Evolutionary conservation across 2,329 filamentous ascomycete species (phyloP), one percentile per base, ranked within the genome.

Genomic region (Emericellopsis atlantica): DNA sequence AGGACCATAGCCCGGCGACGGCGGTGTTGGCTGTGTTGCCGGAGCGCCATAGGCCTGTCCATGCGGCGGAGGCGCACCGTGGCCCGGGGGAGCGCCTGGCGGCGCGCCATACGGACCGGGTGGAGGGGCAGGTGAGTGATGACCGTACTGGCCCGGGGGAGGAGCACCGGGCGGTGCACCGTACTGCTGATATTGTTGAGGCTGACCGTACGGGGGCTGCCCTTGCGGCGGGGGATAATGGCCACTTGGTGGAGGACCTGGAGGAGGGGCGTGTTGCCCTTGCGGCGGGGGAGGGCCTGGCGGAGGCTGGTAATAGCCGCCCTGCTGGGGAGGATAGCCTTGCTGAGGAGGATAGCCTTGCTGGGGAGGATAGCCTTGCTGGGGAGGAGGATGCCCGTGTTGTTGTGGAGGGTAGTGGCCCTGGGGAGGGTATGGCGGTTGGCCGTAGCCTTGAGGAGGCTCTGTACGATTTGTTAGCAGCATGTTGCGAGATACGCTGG

Each of bases 1-100:
- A 0, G 81, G 72, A 3, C 78, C 77, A 53, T 95, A 95, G 31
- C 89, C 89, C 0, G 73, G 61, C 0, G 84, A 84, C 1, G 85
- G 76, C 10, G 74, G 72, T 1, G 80, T 76, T 10, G 81, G 76
- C 34, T 72, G 67, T 45, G 57, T 41, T 48, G 56, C 48, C 52
- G 61, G 37, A 4, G 31, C 37, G 6, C 37, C 37, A 12, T 36
- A 36, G 23, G 61, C 65, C 4, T 65, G 65, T 32, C 60, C 62
- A 35, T 63, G 62, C 23, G 54, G 55, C 18, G 57, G 55, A 16
- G 61, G 61, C 3, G 57, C 57, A 37, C 61, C 61, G 43, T 66
- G 62, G 32, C 55, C 51, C 16, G 50, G 50, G 14, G 29, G 29
- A 33, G 37, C 10, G 23, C 51, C 49, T n/a, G 61, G 59, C 6